Base-by-base conservation (phyloP, 2,329 filamentous ascomycete species). In the Alternaria gansuensis region DNA sequence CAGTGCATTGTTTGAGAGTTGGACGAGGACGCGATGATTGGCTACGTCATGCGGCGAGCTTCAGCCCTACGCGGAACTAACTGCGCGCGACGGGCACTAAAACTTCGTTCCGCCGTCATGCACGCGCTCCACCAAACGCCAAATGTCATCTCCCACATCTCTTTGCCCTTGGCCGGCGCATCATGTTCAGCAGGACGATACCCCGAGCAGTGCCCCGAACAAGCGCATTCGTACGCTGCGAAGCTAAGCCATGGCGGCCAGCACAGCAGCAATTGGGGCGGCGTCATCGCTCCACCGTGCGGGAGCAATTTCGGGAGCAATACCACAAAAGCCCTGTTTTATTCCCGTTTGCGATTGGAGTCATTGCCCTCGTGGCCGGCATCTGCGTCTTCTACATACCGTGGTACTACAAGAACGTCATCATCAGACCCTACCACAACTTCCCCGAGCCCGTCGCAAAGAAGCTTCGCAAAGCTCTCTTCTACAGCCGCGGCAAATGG, bases 381-480 rank as follows among this genome's bases (percentile, higher is more conserved):
- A 72, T 75, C 62, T 67, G 62, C 36, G 67, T 80, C 39, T 63
- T 78, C 55, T 83, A 80, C 67, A 76, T 79, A 49, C 82, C 82
- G 48, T 80, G 79, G 71, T 74, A 81, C 69, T 82, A 83, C 70
- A 72, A 77, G 23, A 76, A 76, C 56, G 78, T 82, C 69, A 81
- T 83, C 62, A 70, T 81, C 49, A 78, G 73, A 46, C 76, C 82
- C 11, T 84, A 83, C 68, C 82, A 84, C 74, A 83, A 84, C 53
- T 87, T 82, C 73, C 91, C 91, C 2, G 86, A 90, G 40, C 83
- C 87, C 1, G 87, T 94, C 33, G 90, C 90, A 9, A 88, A 90
- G 69, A 88, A 91, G 60, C 83, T 99, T 45, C 91, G 95, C 31
- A 87, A 88, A 66, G 95, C 93, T 0, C 81, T 98, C 26, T 97